Evolutionary conservation across 352 stramenopile species (phyloP), one percentile per base, ranked within the genome.

Genomic region (Phytophthora hybrid): DNA sequence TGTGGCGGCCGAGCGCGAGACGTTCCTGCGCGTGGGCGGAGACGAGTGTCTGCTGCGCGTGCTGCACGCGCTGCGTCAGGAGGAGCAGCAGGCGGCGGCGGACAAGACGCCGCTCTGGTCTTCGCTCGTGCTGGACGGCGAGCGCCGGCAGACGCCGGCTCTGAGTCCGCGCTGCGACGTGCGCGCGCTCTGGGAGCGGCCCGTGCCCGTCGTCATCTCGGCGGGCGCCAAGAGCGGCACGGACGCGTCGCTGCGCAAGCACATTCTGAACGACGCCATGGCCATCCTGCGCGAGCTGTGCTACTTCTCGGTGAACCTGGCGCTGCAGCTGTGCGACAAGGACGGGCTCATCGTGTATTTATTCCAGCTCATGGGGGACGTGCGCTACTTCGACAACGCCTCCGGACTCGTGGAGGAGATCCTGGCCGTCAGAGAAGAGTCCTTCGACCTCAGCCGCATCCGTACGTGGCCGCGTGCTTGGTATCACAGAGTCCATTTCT

Each of bases 331-430:
- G 8, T 93, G 90, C 61, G 72, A 91, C 67, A 92, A 96, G 56
- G 85, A 97, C 59, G 86, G 87, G 7, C 90, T 98, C 4, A 85
- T 98, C 11, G 83, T 97, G 63, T 97, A 97, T 74, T 76, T 99
- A n/a, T 98, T 99, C 69, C 93, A 97, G 54, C 84, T 99, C 53
- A 91, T 98, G 79, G 79, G 84, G 4, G 88, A 98, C 64, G 77
- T 90, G 61, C 87, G 85, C 53, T 95, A 94, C 70, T 99, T 98
- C 73, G 94, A 98, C 72, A 89, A 89, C 47, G 92, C 94, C 4
- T 93, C 93, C 1, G 84, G 89, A 0, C 80, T 98, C 11, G 93
- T 98, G 47, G 96, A 99, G 72, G 95, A 98, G 74, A 94, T 99
- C 67, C 74, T 99, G 26, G 94, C 92, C 7, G 81, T 98, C 26